Conservation (phyloP, 768 basidiomycete genomes). For the Hortiboletus campestris region DNA sequence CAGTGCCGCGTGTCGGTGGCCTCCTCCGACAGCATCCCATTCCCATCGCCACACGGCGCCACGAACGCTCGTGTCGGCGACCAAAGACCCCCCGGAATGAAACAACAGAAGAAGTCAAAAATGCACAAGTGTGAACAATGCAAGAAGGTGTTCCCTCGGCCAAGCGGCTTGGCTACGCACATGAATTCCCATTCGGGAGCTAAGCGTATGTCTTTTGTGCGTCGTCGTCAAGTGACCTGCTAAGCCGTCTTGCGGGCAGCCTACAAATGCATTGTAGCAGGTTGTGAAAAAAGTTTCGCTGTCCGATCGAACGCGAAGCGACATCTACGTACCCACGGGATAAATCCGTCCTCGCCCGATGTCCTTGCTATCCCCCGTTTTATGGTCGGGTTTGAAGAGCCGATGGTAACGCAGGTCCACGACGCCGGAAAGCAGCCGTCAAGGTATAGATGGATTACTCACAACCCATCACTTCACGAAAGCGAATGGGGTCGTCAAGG, state of each 20-base stretch:
- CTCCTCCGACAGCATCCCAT: conserved; percentile 2
- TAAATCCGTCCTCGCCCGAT: conserved; percentile 31
- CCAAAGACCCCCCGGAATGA: conserved; percentile 9
- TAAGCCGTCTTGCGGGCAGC: conserved; percentile 14
- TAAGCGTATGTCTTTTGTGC: conserved; percentile 38
- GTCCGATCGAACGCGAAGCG: conserved; percentile 81
- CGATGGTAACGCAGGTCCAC: conserved; percentile 44
- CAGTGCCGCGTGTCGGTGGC: conserved; percentile 10
- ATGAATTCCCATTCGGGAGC: conserved; percentile 54
- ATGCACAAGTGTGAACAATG: conserved; percentile 50
- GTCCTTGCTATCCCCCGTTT: conserved; percentile 25
- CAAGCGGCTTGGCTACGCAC: conserved; percentile 51
- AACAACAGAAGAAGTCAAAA: conserved; percentile 39
- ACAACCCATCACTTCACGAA: conserved; percentile 33
- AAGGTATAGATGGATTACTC: conserved; percentile 42
- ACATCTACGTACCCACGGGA: conserved; percentile 74
- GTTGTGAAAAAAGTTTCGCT: conserved; percentile 67
- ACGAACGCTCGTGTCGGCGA: conserved; percentile 2
- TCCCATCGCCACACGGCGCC: conserved; percentile 11
- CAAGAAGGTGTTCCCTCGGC: conserved; percentile 46
- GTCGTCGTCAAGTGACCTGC: background rate
- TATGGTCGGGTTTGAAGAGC: conserved; percentile 45
- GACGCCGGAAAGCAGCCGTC: conserved; percentile 36
- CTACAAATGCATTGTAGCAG: conserved; percentile 51
- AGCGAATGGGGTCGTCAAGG: conserved; percentile 26